phyloP scores from a whole-genome alignment of 345 rosid species.

The Arabidopsis arenosa region DNA sequence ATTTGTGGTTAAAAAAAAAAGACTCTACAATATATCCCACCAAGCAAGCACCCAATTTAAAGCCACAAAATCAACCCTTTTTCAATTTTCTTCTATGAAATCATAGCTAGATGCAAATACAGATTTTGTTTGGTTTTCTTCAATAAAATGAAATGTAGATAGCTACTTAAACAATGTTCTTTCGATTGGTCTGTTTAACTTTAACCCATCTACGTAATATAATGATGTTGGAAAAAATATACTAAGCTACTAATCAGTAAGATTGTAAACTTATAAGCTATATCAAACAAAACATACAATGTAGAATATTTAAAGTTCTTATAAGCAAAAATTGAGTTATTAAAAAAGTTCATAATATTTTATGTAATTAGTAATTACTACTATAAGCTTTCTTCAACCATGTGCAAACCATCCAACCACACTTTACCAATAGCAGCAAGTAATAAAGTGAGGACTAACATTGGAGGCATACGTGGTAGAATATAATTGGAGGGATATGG shows the following conservation, averaged over 20 bases:
- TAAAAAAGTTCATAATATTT: neutral
- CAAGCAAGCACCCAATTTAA: neutral
- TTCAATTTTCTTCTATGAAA: neutral
- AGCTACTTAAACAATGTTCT: too few species aligned
- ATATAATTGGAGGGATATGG: neutral
- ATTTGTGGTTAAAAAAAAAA: slow-evolving; percentile 6
- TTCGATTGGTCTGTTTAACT: too few species aligned
- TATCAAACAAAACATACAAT: too few species aligned
- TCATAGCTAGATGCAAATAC: neutral
- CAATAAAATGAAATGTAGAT: too few species aligned
- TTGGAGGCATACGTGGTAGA: slow-evolving; percentile 11
- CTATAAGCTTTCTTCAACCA: slow-evolving; percentile 20
- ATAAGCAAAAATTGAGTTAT: too few species aligned
- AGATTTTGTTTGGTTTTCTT: too few species aligned
- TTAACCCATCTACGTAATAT: too few species aligned
- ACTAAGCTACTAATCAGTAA: too few species aligned
- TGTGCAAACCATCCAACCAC: slow-evolving; percentile 32
- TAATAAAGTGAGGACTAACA: neutral
- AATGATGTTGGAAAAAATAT: too few species aligned
- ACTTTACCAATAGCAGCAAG: slow-evolving; percentile 26
- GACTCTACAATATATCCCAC: neutral
- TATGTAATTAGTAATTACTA: neutral
- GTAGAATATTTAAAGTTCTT: too few species aligned
- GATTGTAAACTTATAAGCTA: too few species aligned
- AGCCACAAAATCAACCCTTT: neutral